phyloP scores from a whole-genome alignment of 257 asterid genomes.

The Mentha longifolia region DNA sequence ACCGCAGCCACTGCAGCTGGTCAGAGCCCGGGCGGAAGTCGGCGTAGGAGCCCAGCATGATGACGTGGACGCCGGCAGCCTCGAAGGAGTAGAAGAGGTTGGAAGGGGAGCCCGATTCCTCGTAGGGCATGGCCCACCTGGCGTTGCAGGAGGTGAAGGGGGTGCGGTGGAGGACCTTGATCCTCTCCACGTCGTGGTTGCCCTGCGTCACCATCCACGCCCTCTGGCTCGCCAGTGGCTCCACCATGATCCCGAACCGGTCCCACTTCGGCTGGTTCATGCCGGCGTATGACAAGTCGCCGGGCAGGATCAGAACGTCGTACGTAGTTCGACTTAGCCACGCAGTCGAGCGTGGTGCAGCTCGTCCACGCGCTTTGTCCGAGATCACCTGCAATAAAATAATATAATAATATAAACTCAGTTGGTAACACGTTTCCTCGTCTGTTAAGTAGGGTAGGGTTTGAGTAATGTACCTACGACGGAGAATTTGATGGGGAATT shows the following conservation, averaged over 20 bases:
- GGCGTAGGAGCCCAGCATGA: slow-evolving; percentile 74
- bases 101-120: slow-evolving; percentile 58
- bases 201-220: slow-evolving; percentile 89
- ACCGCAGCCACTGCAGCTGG: slow-evolving; percentile 57
- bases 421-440: too few relatives aligned
- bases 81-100: slow-evolving; percentile 75
- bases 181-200: slow-evolving; percentile 66
- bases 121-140: slow-evolving; percentile 72
- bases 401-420: too few relatives aligned
- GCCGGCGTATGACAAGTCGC: slow-evolving; percentile 73
- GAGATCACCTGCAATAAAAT: slow-evolving; percentile 78
- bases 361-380: slow-evolving; percentile 67
- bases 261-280: slow-evolving; percentile 59
- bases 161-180: slow-evolving; percentile 19
- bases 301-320: slow-evolving; percentile 56
- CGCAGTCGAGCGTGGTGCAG: slow-evolving; percentile 54
- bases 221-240: slow-evolving; percentile 58
- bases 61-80: slow-evolving; percentile 57
- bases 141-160: slow-evolving; percentile 61
- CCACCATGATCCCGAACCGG: slow-evolving; percentile 58
- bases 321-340: slow-evolving; percentile 52
- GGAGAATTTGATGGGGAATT: slow-evolving; percentile 62
- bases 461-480: slow-evolving; percentile 44
- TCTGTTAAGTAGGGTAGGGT: too few relatives aligned
- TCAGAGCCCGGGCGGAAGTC: slow-evolving; percentile 50